Percentiles rank a stretch among this genome's conserved stretches.
These are phyloP conservation scores for Penicillium bovifimosum DNA, from an alignment of 495 filamentous ascomycete genomes.

Conservation along the genomic window DNA sequence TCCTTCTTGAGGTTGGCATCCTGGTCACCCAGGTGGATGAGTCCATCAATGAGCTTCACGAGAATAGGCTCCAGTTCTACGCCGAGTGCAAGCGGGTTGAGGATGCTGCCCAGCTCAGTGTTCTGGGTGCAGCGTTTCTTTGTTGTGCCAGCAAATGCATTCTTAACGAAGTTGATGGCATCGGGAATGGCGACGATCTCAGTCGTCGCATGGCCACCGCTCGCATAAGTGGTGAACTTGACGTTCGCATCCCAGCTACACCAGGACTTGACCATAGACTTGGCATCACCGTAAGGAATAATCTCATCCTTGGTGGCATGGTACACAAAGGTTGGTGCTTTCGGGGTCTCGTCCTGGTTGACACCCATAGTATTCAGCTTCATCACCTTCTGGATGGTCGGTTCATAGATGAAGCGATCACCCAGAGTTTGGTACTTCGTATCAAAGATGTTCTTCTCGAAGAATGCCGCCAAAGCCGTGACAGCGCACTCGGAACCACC, in stretches of 20 bases:
- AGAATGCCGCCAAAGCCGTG: conserved; percentile 16
- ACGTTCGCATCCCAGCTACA: conserved; percentile 24
- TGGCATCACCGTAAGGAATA: conserved; percentile 27
- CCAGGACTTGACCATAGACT: conserved; percentile 23
- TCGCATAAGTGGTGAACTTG: conserved; percentile 27
- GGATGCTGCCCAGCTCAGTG: conserved; percentile 15
- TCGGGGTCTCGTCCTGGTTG: conserved; percentile 23
- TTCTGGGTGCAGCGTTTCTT: conserved; percentile 18
- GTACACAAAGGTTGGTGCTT: conserved; percentile 31
- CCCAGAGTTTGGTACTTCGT: conserved; percentile 25
- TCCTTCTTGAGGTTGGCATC: conserved; percentile 21
- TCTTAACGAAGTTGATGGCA: conserved; percentile 21
- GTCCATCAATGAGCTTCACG: conserved; percentile 17
- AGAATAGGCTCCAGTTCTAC: conserved; percentile 26
- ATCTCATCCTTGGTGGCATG: conserved; percentile 30
- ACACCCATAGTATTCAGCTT: conserved; percentile 21
- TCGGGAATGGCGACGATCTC: conserved; percentile 24
- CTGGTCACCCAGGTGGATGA: conserved; percentile 10
- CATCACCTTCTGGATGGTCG: conserved; percentile 18
- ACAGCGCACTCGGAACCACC: conserved; percentile 19
- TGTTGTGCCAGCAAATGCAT: conserved; percentile 25
- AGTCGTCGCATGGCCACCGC: conserved; percentile 28
- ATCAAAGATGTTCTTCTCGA: conserved; percentile 21
- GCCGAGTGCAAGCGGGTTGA: conserved; percentile 28
- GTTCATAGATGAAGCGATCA: conserved; percentile 15